These are phyloP conservation scores for Urostyla sp. DNA, from an alignment of 73 alveolate species.

Conservation along the genomic window DNA sequence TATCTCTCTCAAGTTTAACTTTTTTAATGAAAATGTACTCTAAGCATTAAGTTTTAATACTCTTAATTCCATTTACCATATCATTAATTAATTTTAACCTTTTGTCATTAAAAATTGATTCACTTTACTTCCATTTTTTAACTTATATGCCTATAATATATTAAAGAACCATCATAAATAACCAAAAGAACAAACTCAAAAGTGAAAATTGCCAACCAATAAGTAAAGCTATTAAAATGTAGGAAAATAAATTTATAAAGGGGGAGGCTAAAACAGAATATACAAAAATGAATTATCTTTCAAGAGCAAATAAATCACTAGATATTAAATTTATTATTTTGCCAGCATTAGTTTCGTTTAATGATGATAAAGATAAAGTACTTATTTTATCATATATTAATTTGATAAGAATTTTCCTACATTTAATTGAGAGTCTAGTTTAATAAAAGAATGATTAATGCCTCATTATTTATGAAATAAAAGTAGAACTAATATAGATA, in stretches of 20 bases:
- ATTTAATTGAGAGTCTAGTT: slow-evolving; percentile 7
- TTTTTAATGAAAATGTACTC: too few relatives aligned
- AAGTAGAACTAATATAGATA: too few relatives aligned
- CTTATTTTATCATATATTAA: background rate
- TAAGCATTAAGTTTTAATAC: too few relatives aligned
- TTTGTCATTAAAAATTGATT: too few relatives aligned
- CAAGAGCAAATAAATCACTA: slow-evolving; percentile 1
- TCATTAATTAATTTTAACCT: too few relatives aligned
- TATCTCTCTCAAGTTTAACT: too few relatives aligned
- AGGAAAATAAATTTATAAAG: background rate
- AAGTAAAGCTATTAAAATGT: background rate
- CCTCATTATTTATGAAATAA: too few relatives aligned
- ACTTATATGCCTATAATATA: too few relatives aligned
- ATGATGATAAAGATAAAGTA: background rate
- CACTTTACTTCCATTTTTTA: too few relatives aligned
- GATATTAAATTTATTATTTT: slow-evolving; percentile 8
- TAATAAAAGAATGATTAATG: too few relatives aligned
- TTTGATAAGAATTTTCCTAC: slow-evolving; percentile 1
- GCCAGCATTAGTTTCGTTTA: slow-evolving; percentile 29
- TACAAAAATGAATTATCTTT: background rate
- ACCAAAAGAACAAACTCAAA: slow-evolving; percentile 1
- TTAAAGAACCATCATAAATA: too few relatives aligned
- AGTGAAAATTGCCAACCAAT: slow-evolving; percentile 2
- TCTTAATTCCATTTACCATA: too few relatives aligned
- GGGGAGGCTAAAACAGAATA: slow-evolving; percentile 15